phyloP scores from a whole-genome alignment of 2,329 filamentous ascomycete species.

The Boeremia lycopersici region DNA sequence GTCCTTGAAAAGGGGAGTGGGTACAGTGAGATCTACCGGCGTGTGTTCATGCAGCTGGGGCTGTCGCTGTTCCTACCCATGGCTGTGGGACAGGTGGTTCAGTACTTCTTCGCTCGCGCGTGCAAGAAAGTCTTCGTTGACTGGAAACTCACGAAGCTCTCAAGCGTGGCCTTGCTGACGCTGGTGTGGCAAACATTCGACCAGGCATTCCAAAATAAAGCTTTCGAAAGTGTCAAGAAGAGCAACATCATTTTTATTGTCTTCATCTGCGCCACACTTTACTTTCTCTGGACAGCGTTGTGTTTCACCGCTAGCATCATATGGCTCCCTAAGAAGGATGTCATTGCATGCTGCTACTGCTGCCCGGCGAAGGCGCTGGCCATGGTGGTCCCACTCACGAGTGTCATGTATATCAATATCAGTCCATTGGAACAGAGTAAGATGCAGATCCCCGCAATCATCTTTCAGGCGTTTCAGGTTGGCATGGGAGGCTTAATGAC shows the following conservation, averaged over 20 bases:
- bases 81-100: conserved; percentile 64
- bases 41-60: conserved; percentile 71
- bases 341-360: conserved; percentile 75
- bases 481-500: conserved; percentile 51
- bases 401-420: conserved; percentile 69
- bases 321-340: conserved; percentile 64
- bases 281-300: conserved; percentile 66
- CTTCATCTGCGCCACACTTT: conserved; percentile 70
- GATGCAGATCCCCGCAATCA: conserved; percentile 67
- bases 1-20: conserved; percentile 60
- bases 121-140: conserved; percentile 61
- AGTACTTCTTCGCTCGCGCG: conserved; percentile 60
- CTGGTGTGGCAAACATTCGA: conserved; percentile 70
- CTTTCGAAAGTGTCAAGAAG: conserved; percentile 63
- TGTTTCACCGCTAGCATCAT: conserved; percentile 62
- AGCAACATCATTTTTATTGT: conserved; percentile 70
- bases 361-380: conserved; percentile 75
- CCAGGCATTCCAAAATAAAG: conserved; percentile 67
- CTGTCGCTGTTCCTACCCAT: conserved; percentile 71
- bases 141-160: conserved; percentile 53
- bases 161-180: conserved; percentile 53
- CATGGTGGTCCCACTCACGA: conserved; percentile 70
- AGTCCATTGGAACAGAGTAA: conserved; percentile 61
- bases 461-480: conserved; percentile 59
- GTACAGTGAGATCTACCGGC: conserved; percentile 66